A percentile compares a stretch with the other conserved stretches of the same genome.
Evolutionary conservation across 805 yeast species (phyloP).

Genomic region (Kuraishia borneana): DNA sequence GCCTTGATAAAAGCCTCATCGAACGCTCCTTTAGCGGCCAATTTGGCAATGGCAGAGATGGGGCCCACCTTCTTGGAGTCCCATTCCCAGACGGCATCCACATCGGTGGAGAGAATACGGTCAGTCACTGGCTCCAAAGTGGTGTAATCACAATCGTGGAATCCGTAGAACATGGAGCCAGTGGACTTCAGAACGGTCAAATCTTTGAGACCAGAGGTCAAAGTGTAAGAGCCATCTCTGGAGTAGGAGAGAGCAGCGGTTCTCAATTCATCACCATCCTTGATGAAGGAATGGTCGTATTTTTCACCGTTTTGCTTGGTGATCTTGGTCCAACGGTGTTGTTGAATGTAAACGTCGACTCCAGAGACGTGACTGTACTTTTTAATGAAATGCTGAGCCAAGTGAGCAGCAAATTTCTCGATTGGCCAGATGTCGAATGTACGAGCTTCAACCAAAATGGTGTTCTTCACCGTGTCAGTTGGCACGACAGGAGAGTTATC

Average conservation of each 20-base stretch:
- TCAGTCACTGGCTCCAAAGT: conserved; percentile 76
- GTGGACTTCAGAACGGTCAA: conserved; percentile 83
- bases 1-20: conserved; percentile 56
- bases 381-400: conserved; percentile 69
- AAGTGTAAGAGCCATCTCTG: conserved; percentile 39
- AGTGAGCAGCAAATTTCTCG: conserved; percentile 78
- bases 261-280: conserved; percentile 78
- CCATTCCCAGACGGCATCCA: conserved; percentile 64
- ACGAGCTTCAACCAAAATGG: conserved; percentile 75
- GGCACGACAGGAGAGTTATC: conserved; percentile 88
- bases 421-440: conserved; percentile 80
- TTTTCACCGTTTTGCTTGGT: conserved; percentile 60
- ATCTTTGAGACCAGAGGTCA: conserved; percentile 66
- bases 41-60: conserved; percentile 33
- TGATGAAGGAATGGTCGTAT: conserved; percentile 77
- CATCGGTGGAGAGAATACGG: conserved; percentile 81
- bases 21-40: conserved; percentile 52
- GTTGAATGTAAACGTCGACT: conserved; percentile 54
- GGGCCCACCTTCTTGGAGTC: conserved; percentile 35
- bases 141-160: conserved; percentile 78
- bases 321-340: conserved; percentile 68
- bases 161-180: conserved; percentile 88
- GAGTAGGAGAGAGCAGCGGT: conserved; percentile 41
- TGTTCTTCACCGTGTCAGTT: conserved; percentile 89
- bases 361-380: conserved; percentile 74